These are phyloP conservation scores for Psilocybe tampanensis DNA, from an alignment of 768 basidiomycete species.

Conservation along the genomic window DNA sequence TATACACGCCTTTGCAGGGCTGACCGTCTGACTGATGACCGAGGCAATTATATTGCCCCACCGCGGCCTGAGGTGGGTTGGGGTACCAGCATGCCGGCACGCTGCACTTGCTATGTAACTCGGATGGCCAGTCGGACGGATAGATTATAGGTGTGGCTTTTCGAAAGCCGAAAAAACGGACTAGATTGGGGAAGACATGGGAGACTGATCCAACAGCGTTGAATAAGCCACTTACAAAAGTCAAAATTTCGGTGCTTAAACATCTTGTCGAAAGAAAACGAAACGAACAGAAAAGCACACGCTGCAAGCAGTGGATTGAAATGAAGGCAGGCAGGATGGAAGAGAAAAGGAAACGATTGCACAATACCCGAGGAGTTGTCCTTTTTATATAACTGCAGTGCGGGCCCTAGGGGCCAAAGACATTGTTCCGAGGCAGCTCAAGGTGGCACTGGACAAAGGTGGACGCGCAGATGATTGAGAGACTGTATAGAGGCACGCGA, in stretches of 20 bases:
- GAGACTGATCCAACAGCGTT: neutral
- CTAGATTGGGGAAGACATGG: neutral
- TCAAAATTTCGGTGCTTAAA: neutral
- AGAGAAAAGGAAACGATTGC: neutral
- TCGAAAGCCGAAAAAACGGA: slow-evolving; percentile 6
- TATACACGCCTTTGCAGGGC: slow-evolving; percentile 27
- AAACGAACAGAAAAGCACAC: neutral
- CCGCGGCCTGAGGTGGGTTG: slow-evolving; percentile 32
- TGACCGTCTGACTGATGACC: slow-evolving; percentile 15
- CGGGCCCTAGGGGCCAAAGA: neutral
- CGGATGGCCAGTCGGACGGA: slow-evolving; percentile 24
- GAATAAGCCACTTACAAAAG: slow-evolving; percentile 1
- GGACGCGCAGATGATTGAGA: neutral
- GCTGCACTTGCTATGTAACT: slow-evolving; percentile 31
- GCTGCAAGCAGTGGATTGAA: neutral
- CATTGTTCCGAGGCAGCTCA: neutral
- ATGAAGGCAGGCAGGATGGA: neutral
- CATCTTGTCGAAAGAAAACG: neutral
- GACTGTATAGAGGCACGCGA: neutral
- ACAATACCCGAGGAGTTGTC: neutral
- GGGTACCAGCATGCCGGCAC: slow-evolving; percentile 23
- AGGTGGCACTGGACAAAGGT: neutral
- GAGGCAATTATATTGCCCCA: slow-evolving; percentile 31
- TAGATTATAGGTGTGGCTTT: slow-evolving; percentile 10
- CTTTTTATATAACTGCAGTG: neutral